Conservation (phyloP, 2,329 filamentous ascomycete genomes). For the Hymenoscyphus albidus region DNA sequence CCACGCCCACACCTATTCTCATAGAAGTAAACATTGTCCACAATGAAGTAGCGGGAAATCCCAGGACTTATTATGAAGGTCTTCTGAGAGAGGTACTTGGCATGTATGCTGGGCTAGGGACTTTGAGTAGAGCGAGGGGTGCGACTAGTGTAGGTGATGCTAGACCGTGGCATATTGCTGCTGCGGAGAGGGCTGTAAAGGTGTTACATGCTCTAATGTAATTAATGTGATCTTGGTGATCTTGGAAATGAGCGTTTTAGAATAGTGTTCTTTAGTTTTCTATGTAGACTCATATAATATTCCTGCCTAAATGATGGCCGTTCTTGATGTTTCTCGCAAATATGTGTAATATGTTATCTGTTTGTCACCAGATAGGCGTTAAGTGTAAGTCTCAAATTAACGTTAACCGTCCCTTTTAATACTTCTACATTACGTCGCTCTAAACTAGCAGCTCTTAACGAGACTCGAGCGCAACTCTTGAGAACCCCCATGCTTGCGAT, state of each 20-base stretch:
- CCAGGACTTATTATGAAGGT: slow-evolving; percentile 49
- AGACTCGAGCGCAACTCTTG: too few species aligned
- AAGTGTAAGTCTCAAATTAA: too few species aligned
- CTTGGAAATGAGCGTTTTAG: neutral
- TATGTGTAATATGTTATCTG: too few species aligned
- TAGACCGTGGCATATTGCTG: slow-evolving; percentile 75
- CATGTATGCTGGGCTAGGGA: slow-evolving; percentile 64
- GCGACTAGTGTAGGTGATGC: slow-evolving; percentile 56
- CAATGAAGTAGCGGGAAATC: slow-evolving; percentile 38
- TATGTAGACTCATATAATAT: too few species aligned
- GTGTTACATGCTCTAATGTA: slow-evolving; percentile 62
- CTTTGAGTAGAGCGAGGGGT: slow-evolving; percentile 64
- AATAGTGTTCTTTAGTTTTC: too few species aligned
- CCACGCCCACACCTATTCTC: slow-evolving; percentile 55
- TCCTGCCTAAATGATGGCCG: too few species aligned
- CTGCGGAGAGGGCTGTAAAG: slow-evolving; percentile 64
- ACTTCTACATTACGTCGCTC: too few species aligned
- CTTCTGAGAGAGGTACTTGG: slow-evolving; percentile 67
- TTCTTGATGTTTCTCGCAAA: too few species aligned
- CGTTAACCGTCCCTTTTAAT: too few species aligned
- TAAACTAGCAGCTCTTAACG: too few species aligned
- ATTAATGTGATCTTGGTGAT: neutral
- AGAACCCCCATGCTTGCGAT: too few species aligned
- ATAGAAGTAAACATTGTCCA: slow-evolving; percentile 66
- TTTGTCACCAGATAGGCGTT: too few species aligned